These are phyloP conservation scores for Eimeria tenella DNA, from an alignment of 169 alveolate genomes.

Conservation along the genomic window DNA sequence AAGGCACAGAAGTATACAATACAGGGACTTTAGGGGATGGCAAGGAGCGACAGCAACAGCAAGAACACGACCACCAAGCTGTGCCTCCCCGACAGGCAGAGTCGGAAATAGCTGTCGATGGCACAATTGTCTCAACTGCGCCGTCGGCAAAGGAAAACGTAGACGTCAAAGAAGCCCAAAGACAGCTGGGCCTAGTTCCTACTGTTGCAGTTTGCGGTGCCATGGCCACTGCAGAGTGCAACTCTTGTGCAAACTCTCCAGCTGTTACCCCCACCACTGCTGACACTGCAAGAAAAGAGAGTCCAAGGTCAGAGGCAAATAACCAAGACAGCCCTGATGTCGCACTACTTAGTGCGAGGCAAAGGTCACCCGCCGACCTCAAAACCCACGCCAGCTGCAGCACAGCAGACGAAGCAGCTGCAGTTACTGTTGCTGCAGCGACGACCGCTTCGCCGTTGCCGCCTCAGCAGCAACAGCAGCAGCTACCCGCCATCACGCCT, in stretches of 20 bases:
- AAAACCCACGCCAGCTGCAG: background rate
- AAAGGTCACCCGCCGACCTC: background rate
- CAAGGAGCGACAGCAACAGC: conserved; percentile 11
- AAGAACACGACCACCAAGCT: background rate
- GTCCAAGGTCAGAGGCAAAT: background rate
- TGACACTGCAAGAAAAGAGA: background rate
- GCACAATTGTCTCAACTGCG: background rate
- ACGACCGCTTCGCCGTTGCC: background rate
- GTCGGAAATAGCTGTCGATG: background rate
- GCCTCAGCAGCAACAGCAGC: conserved; percentile 4
- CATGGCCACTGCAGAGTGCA: background rate
- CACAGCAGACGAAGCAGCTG: background rate
- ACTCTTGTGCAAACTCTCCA: background rate
- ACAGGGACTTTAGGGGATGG: background rate
- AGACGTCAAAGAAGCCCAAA: background rate
- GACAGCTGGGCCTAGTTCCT: background rate
- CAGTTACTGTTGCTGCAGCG: too few relatives aligned
- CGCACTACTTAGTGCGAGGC: background rate
- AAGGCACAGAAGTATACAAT: background rate
- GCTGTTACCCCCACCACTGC: background rate
- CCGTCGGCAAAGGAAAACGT: background rate
- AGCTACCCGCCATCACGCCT: background rate
- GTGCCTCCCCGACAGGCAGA: background rate
- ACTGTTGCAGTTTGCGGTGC: background rate
- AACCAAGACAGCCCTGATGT: background rate